Evolutionary conservation across 805 yeast species (phyloP).

Genomic region (Ogataea dorogensis): DNA sequence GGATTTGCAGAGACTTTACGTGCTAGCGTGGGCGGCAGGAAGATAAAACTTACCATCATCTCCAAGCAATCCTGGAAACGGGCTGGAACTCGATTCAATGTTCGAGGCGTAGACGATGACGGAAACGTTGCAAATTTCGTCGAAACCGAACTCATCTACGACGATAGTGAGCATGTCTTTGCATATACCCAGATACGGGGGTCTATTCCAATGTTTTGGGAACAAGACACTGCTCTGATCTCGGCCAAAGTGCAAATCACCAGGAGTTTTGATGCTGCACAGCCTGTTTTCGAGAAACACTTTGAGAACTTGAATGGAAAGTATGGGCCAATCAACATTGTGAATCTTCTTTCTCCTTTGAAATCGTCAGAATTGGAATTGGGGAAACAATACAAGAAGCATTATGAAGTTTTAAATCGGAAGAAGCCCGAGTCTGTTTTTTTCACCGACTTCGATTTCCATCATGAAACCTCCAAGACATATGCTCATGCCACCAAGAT

Average conservation of each 20-base stretch:
- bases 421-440: conserved; percentile 41
- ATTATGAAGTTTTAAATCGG: conserved; percentile 44
- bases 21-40: conserved; percentile 36
- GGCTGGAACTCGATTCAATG: conserved; percentile 95
- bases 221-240: conserved; percentile 89
- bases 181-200: conserved; percentile 93
- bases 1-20: conserved; percentile 87
- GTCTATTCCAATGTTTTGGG: conserved; percentile 96
- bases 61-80: conserved; percentile 96
- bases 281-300: conserved; percentile 84
- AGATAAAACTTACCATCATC: conserved; percentile 65
- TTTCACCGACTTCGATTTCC: conserved; percentile 90
- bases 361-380: conserved; percentile 76
- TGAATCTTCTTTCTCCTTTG: conserved; percentile 74
- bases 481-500: conserved; percentile 79
- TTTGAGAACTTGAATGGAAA: conserved; percentile 65
- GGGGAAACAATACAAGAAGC: conserved; percentile 61
- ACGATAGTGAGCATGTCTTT: conserved; percentile 50
- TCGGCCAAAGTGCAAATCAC: conserved; percentile 89
- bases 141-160: conserved; percentile 81
- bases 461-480: conserved; percentile 85
- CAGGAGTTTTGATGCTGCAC: conserved; percentile 87
- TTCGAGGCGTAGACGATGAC: conserved; percentile 93
- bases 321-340: conserved; percentile 85
- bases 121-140: conserved; percentile 95